Evolutionary conservation across 345 rosid species (phyloP).

Genomic region (Eucalyptus tenuipes): DNA sequence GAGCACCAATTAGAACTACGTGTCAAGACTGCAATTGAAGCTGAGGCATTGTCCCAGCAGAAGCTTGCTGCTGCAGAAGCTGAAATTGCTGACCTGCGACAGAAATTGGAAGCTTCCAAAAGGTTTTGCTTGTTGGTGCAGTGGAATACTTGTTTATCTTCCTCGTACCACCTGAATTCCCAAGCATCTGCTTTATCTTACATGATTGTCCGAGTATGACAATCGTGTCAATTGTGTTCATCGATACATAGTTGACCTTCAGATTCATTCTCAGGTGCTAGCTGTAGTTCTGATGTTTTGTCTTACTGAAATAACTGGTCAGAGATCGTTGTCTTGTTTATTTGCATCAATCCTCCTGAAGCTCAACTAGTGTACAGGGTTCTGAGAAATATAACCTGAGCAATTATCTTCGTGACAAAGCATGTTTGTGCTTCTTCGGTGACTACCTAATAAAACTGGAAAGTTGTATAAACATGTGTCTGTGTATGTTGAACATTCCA

Average conservation of each 20-base stretch:
- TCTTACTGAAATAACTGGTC: not conserved
- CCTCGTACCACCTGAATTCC: not conserved
- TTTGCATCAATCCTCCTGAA: not conserved
- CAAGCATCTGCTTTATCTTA: not conserved
- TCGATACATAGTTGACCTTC: not conserved
- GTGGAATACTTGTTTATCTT: not conserved
- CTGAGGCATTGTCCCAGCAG: constrained; percentile 93
- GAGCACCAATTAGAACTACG: constrained; percentile 80
- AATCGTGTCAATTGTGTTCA: not conserved
- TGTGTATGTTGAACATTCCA: not conserved
- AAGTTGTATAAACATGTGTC: not conserved
- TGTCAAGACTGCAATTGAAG: constrained; percentile 93
- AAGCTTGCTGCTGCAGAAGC: constrained; percentile 95
- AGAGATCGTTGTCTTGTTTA: not conserved
- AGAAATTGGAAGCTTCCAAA: constrained; percentile 67
- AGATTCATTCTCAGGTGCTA: not conserved
- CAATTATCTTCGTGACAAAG: not conserved
- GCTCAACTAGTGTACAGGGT: not conserved
- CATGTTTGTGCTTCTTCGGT: not conserved
- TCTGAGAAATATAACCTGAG: not conserved
- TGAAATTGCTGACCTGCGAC: constrained; percentile 92
- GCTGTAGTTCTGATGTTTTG: not conserved
- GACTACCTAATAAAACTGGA: not conserved
- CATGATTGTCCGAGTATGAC: not conserved
- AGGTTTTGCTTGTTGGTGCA: constrained; percentile 30